Conservation (phyloP, 805 yeast genomes). For the Saccharomycodes ludwigii region DNA sequence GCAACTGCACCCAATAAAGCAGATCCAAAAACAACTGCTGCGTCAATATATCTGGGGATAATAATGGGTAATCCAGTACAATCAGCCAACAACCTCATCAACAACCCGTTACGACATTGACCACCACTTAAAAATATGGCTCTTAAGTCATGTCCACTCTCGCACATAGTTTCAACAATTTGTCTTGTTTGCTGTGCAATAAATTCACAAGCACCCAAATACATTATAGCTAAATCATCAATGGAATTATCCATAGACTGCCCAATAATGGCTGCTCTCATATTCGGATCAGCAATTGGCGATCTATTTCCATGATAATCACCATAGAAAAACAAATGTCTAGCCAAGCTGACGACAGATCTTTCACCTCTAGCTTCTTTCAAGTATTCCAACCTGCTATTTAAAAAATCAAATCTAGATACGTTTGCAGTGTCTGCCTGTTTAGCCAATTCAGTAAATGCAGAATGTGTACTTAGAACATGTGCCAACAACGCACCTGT, state of each 20-base stretch:
- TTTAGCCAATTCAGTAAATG: slow-evolving; percentile 57
- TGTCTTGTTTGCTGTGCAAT: slow-evolving; percentile 97
- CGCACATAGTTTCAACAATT: slow-evolving; percentile 74
- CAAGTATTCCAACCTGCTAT: slow-evolving; percentile 59
- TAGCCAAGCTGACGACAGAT: slow-evolving; percentile 70
- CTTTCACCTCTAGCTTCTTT: slow-evolving; percentile 44
- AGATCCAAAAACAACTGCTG: slow-evolving; percentile 93
- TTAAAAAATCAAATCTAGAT: slow-evolving; percentile 74
- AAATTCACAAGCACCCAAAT: slow-evolving; percentile 91
- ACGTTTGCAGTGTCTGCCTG: slow-evolving; percentile 56
- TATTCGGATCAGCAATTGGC: slow-evolving; percentile 90
- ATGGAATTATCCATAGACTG: slow-evolving; percentile 82
- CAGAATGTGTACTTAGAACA: slow-evolving; percentile 81
- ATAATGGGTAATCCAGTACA: slow-evolving; percentile 86
- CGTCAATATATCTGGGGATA: slow-evolving; percentile 89
- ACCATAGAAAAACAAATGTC: slow-evolving; percentile 84
- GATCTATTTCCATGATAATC: slow-evolving; percentile 95
- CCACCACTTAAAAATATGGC: slow-evolving; percentile 91
- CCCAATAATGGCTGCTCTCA: slow-evolving; percentile 89
- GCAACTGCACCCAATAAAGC: slow-evolving; percentile 94
- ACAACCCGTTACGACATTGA: slow-evolving; percentile 82
- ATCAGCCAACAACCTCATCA: slow-evolving; percentile 84
- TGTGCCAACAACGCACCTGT: slow-evolving; percentile 92
- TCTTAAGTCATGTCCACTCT: slow-evolving; percentile 63
- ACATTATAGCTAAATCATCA: slow-evolving; percentile 73